phyloP scores from a whole-genome alignment of 768 basidiomycete species.

The Termitomyces sp. region DNA sequence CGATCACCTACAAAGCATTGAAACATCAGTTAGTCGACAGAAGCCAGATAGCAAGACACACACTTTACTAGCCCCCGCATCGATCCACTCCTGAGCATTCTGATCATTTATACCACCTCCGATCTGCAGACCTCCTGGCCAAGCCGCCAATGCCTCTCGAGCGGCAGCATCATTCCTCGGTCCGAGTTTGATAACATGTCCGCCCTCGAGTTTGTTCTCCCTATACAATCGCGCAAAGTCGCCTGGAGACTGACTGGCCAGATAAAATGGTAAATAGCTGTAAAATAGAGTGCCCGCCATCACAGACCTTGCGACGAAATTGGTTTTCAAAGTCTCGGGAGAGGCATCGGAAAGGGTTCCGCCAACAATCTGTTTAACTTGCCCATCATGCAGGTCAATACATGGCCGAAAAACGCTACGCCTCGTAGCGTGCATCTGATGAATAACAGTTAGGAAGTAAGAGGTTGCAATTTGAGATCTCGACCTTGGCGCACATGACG shows the following conservation, averaged over 20 bases:
- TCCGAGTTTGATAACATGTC: constrained; percentile 96
- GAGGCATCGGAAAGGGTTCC: constrained; percentile 79
- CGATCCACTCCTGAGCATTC: constrained; percentile 85
- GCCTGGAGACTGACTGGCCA: constrained; percentile 67
- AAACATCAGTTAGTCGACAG: background rate
- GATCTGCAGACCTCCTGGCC: constrained; percentile 87
- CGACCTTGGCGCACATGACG: constrained; percentile 2
- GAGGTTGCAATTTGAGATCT: background rate
- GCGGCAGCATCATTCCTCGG: constrained; percentile 90
- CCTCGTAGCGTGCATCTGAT: constrained; percentile 34
- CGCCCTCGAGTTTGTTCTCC: constrained; percentile 68
- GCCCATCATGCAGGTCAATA: constrained; percentile 93
- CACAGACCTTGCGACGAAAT: constrained; percentile 85
- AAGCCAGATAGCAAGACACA: background rate
- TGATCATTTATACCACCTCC: constrained; percentile 87
- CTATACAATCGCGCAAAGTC: constrained; percentile 82
- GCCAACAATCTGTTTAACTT: constrained; percentile 98
- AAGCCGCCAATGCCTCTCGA: constrained; percentile 72
- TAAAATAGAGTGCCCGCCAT: constrained; percentile 11
- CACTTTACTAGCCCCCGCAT: constrained; percentile 87
- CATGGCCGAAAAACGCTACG: constrained; percentile 81
- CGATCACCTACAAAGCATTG: constrained; percentile 68
- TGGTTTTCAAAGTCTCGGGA: constrained; percentile 69
- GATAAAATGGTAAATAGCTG: constrained; percentile 2
- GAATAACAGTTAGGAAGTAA: background rate